Conservation (phyloP, 2,329 filamentous ascomycete species). For the Fusarium papillatum region DNA sequence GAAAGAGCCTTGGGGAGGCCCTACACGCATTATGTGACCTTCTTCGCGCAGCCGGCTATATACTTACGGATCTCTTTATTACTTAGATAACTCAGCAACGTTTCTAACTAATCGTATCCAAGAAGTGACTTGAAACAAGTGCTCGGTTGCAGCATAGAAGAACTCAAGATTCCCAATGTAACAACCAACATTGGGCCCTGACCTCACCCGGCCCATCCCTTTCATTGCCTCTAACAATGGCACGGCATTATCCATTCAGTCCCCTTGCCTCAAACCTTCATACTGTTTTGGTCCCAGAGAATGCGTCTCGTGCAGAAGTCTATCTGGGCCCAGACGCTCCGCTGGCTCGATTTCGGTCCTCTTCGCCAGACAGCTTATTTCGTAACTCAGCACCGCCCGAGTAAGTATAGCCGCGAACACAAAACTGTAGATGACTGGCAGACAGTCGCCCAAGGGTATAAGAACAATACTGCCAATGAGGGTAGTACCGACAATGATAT, state of each 20-base stretch:
- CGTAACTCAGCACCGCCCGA: conserved; percentile 16
- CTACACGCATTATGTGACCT: too few relatives aligned
- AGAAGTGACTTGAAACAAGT: too few relatives aligned
- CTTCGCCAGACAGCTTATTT: conserved; percentile 17
- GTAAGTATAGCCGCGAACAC: conserved; percentile 19
- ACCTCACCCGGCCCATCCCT: background rate
- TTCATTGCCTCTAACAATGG: background rate
- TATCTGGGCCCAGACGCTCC: background rate
- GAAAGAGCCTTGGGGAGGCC: too few relatives aligned
- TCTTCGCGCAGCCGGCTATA: too few relatives aligned
- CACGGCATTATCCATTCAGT: background rate
- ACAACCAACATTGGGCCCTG: background rate
- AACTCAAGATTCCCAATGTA: background rate
- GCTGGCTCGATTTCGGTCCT: conserved; percentile 4
- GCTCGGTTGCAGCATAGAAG: background rate
- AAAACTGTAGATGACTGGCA: conserved; percentile 28
- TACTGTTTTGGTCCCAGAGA: conserved; percentile 6
- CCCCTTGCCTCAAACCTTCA: conserved; percentile 5
- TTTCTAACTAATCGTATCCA: too few relatives aligned
- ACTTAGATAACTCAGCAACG: too few relatives aligned
- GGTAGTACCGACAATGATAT: conserved; percentile 25
- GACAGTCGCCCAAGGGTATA: conserved; percentile 23
- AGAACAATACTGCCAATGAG: conserved; percentile 22
- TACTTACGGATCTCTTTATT: too few relatives aligned
- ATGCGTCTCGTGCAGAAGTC: conserved; percentile 5